Evolutionary conservation across 140 eudicot species (phyloP).

Genomic region (Flaveria floridana): DNA sequence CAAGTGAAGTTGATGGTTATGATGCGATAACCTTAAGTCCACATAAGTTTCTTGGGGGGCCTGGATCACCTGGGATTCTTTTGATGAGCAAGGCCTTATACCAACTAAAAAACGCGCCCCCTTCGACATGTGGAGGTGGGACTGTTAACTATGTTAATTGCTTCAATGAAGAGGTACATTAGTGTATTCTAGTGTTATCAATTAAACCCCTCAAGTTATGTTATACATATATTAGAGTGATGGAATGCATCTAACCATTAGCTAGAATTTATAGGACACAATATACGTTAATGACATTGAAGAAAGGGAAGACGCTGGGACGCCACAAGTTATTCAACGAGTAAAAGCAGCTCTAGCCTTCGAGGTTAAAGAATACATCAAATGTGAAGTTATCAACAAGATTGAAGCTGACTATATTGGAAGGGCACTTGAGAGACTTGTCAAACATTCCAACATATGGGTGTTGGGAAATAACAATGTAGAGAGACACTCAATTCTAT

Average conservation of each 20-base stretch:
- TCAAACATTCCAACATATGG: slow-evolving; percentile 39
- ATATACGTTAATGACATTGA: slow-evolving; percentile 54
- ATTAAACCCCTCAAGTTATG: too few species aligned
- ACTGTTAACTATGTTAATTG: slow-evolving; percentile 71
- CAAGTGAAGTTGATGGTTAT: slow-evolving; percentile 67
- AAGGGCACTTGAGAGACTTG: slow-evolving; percentile 53
- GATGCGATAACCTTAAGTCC: slow-evolving; percentile 71
- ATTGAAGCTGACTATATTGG: slow-evolving; percentile 39
- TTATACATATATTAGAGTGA: background rate
- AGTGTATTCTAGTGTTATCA: too few species aligned
- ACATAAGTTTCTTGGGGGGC: slow-evolving; percentile 87
- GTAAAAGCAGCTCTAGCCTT: slow-evolving; percentile 79
- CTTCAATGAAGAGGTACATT: slow-evolving; percentile 52
- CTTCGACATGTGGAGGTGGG: slow-evolving; percentile 94
- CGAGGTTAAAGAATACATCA: slow-evolving; percentile 67
- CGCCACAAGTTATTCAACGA: slow-evolving; percentile 67
- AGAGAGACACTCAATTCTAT: slow-evolving; percentile 59
- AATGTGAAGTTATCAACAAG: slow-evolving; percentile 36
- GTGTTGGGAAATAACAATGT: slow-evolving; percentile 53
- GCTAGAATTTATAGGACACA: slow-evolving; percentile 52
- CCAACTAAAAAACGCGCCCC: slow-evolving; percentile 53
- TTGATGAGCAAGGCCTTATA: slow-evolving; percentile 63
- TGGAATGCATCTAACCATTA: background rate
- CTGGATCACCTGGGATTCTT: slow-evolving; percentile 78
- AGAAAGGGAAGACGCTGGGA: slow-evolving; percentile 90